Percentiles rank a stretch among this genome's conserved stretches.
Conservation (phyloP, 345 rosid species). For the Populus alba region DNA sequence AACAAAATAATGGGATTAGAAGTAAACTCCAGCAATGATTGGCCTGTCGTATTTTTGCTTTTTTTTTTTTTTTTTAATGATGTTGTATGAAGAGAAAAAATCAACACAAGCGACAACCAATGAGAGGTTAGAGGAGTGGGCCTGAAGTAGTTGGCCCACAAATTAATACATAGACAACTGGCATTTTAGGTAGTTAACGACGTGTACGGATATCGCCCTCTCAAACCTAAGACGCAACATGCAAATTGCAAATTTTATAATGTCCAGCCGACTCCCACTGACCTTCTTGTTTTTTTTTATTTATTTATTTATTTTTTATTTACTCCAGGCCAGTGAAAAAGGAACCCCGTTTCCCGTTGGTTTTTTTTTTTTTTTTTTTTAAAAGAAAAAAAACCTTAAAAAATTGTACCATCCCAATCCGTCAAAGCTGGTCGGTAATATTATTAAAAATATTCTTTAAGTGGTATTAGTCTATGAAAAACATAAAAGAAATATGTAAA, state of each 20-base stretch:
- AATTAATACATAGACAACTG: not conserved
- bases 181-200: not conserved
- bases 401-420: no score
- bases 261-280: not conserved
- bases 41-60: no score
- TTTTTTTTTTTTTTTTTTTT: not conserved
- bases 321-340: not conserved
- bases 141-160: not conserved
- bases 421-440: no score
- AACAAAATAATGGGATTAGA: no score
- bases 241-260: not conserved
- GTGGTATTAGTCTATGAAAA: no score
- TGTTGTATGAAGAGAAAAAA: not conserved
- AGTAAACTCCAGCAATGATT: no score
- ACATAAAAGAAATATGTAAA: no score
- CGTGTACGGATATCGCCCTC: constrained; percentile 22
- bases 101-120: not conserved
- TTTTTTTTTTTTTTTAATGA: not conserved
- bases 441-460: no score
- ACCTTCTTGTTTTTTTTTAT: not conserved
- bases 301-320: no score
- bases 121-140: not conserved
- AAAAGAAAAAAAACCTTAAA: no score
- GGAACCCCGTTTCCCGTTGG: not conserved
- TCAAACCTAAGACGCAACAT: constrained; percentile 19